A percentile compares a stretch with the other conserved stretches of the same genome.
These are phyloP conservation scores for Leucoagaricus sp. DNA, from an alignment of 1,284 basidiomycete genomes.

Conservation along the genomic window DNA sequence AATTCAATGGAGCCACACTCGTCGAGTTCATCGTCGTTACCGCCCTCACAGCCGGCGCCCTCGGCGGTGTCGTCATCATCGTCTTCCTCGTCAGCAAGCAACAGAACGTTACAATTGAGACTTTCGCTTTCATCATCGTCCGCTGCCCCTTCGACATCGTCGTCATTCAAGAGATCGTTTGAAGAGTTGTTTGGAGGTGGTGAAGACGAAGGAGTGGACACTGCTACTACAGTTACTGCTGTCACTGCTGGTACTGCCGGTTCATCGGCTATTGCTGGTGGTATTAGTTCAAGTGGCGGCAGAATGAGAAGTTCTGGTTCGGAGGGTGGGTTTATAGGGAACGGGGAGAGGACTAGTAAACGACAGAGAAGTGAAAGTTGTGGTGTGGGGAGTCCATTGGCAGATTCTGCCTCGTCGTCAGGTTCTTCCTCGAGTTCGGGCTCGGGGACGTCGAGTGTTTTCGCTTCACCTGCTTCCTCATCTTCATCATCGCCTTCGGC, in stretches of 20 bases:
- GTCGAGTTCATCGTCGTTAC: no score
- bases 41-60: not conserved
- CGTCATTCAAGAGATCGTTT: constrained; percentile 13
- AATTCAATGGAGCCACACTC: no score
- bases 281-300: not conserved
- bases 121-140: constrained; percentile 1
- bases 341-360: constrained; percentile 7
- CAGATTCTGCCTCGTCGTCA: not conserved
- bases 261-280: not conserved
- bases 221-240: not conserved
- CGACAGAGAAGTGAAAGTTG: constrained; percentile 7
- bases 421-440: not conserved
- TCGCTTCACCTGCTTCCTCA: not conserved
- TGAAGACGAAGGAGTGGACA: not conserved
- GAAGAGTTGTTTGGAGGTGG: constrained; percentile 11
- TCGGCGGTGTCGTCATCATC: not conserved
- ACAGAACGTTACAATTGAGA: constrained; percentile 6
- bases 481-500: not conserved
- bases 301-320: not conserved
- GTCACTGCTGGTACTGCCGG: not conserved
- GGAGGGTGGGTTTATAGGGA: not conserved
- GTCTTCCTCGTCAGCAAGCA: not conserved
- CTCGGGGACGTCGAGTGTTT: not conserved
- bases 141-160: not conserved
- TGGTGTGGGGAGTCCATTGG: not conserved